phyloP scores from a whole-genome alignment of 2,329 filamentous ascomycete species.

The Cladosporium austrohemisphaericum region DNA sequence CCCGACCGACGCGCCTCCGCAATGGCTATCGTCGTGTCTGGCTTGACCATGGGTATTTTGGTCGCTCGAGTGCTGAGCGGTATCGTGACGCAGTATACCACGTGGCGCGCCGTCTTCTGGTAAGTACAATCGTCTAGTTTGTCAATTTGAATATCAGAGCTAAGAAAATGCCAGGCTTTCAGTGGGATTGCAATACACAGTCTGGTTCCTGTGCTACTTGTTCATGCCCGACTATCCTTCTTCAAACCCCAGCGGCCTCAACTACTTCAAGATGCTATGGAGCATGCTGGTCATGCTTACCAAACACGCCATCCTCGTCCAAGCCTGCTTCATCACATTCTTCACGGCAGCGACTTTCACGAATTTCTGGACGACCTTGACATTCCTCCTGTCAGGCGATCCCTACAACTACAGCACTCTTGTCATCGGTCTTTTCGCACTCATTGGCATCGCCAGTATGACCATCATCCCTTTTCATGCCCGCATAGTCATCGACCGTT shows the following conservation, averaged over 20 bases:
- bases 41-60: slow-evolving; percentile 70
- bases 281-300: slow-evolving; percentile 62
- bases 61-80: slow-evolving; percentile 73
- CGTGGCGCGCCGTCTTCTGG: slow-evolving; percentile 79
- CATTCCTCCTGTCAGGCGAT: slow-evolving; percentile 67
- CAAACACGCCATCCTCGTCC: slow-evolving; percentile 64
- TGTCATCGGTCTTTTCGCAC: slow-evolving; percentile 71
- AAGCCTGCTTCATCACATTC: slow-evolving; percentile 65
- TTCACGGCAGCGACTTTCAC: slow-evolving; percentile 61
- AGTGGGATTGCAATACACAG: slow-evolving; percentile 65
- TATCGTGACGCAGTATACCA: slow-evolving; percentile 67
- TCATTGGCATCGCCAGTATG: slow-evolving; percentile 71
- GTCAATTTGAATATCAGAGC: no score
- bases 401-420: slow-evolving; percentile 67
- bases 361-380: slow-evolving; percentile 70
- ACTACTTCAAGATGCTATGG: slow-evolving; percentile 63
- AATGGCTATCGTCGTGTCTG: slow-evolving; percentile 70
- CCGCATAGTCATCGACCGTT: slow-evolving; percentile 64
- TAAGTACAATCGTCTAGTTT: no score
- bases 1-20: slow-evolving; percentile 63
- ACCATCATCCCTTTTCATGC: slow-evolving; percentile 66
- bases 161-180: no score
- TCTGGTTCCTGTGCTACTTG: slow-evolving; percentile 62
- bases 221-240: slow-evolving; percentile 80
- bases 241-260: slow-evolving; percentile 62